Evolutionary conservation across 352 stramenopile genomes (phyloP), one percentile per base, ranked within the genome.

Genomic region (Globisporangium polare): DNA sequence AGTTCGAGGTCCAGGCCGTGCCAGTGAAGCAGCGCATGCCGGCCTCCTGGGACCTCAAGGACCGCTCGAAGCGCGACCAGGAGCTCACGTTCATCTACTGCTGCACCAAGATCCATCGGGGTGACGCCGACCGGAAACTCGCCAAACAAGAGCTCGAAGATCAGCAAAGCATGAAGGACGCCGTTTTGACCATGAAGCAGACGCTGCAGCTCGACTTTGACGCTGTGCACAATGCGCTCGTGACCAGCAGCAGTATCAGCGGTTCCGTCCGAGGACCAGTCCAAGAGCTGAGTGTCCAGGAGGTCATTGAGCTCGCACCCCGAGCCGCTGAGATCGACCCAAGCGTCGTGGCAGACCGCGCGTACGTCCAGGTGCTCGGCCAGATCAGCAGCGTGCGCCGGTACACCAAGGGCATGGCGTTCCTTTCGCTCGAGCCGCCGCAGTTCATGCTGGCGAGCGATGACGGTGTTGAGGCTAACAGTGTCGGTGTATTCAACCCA

Each of bases 371-470:
- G 62, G 60, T 71, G 2, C 63, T 58, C 5, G 76, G 71, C 17
- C 52, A 72, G 58, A 78, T 85, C 41, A 69, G 60, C 6, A 69
- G 69, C 35, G 55, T 83, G 35, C 71, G 73, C 50, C 65, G 64
- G 0, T 85, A 80, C 50, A 80, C 69, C 50, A 81, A 79, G 42
- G 76, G 76, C 13, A 75, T 80, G 60, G 61, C 73, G 13, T 83
- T 85, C 61, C 43, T 85, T n/a, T 79, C 73, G 7, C 61, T 83
- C 13, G 65, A 42, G 17, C 43, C 63, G 5, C 47, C 41, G 5
- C 33, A n/a, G 5, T 46, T 29, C 24, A 37, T 13, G 10, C 35
- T 17, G 33, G 22, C 39, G 31, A 42, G 20, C 24, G 43, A 46
- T 15, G 22, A 15, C 13, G 3, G 9, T 13, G 22, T 2, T 4